Conservation (phyloP, 208 protist genomes). For the Trypanosoma melophagium region DNA sequence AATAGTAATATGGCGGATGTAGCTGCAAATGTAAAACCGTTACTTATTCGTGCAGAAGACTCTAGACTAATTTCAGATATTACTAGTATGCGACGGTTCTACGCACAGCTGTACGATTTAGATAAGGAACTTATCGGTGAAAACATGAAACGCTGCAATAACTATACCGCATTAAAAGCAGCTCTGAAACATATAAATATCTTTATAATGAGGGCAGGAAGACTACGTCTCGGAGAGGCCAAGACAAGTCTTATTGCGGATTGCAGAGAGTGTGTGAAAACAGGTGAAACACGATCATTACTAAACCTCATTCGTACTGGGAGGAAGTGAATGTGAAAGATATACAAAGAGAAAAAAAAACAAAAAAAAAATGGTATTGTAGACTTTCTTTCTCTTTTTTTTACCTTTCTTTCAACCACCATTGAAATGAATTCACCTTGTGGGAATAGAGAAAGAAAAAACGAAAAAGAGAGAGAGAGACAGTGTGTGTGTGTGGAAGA, state of each 20-base stretch:
- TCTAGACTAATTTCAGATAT: conserved; percentile 89
- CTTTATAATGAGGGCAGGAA: conserved; percentile 91
- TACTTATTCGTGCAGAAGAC: conserved; percentile 92
- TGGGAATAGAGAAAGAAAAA: too few relatives aligned
- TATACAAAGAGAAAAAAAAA: not conserved
- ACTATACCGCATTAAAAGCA: conserved; percentile 88
- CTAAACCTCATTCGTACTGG: conserved; percentile 86
- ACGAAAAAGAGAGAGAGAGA: too few relatives aligned
- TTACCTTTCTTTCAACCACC: too few relatives aligned
- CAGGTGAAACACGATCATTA: conserved; percentile 66
- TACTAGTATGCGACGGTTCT: conserved; percentile 69
- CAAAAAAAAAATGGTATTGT: conserved; percentile 1
- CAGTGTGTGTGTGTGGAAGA: too few relatives aligned
- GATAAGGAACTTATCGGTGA: conserved; percentile 90
- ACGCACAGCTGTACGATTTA: conserved; percentile 82
- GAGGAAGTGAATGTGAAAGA: not conserved
- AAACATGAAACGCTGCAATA: conserved; percentile 92
- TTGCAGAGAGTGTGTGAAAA: conserved; percentile 87
- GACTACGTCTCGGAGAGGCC: conserved; percentile 78
- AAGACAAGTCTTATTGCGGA: conserved; percentile 61
- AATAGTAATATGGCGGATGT: conserved; percentile 93
- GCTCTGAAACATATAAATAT: conserved; percentile 89
- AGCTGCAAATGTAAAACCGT: conserved; percentile 81
- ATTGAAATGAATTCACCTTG: too few relatives aligned
- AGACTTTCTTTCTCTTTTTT: too few relatives aligned